Conservation (phyloP, 2,329 filamentous ascomycete genomes). For the Xylaria sp. region DNA sequence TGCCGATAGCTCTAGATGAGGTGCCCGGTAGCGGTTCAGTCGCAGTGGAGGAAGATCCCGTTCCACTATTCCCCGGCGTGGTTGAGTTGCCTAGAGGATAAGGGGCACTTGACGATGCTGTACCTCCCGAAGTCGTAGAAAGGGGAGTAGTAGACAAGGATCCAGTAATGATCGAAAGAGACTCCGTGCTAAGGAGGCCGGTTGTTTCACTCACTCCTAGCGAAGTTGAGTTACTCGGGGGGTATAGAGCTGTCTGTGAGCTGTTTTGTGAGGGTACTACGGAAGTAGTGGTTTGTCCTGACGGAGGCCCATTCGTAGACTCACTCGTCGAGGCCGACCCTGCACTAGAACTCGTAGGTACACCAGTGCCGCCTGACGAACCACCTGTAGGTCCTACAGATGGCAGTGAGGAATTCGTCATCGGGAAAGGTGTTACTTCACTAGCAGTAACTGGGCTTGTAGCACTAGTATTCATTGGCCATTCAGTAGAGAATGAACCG, state of each 20-base stretch:
- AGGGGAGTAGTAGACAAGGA: slow-evolving; percentile 3
- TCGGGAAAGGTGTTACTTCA: slow-evolving; percentile 13
- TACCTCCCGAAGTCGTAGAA: not conserved
- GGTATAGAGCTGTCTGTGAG: slow-evolving; percentile 23
- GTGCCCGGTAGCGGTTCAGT: slow-evolving; percentile 7
- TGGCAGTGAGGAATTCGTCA: slow-evolving; percentile 26
- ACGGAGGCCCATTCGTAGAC: slow-evolving; percentile 7
- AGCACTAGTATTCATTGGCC: not conserved
- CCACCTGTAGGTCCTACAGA: slow-evolving; percentile 10
- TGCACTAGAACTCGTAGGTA: not conserved
- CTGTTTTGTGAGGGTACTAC: slow-evolving; percentile 3
- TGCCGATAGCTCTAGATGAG: not conserved
- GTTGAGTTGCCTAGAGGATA: slow-evolving; percentile 31
- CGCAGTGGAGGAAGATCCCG: slow-evolving; percentile 12
- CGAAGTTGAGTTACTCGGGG: slow-evolving; percentile 24
- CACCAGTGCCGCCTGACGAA: not conserved
- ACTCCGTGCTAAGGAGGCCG: slow-evolving; percentile 9
- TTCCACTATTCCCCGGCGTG: slow-evolving; percentile 11
- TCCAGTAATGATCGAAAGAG: slow-evolving; percentile 6
- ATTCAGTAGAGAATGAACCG: slow-evolving; percentile 4
- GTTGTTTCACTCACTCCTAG: slow-evolving; percentile 8
- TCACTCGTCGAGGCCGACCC: not conserved
- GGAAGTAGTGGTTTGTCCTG: slow-evolving; percentile 8
- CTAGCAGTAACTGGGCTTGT: slow-evolving; percentile 10
- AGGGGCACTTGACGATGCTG: slow-evolving; percentile 11